Evolutionary conservation across 2,329 filamentous ascomycete species (phyloP), one percentile per base, ranked within the genome.

Genomic region (Penicillium sp.): DNA sequence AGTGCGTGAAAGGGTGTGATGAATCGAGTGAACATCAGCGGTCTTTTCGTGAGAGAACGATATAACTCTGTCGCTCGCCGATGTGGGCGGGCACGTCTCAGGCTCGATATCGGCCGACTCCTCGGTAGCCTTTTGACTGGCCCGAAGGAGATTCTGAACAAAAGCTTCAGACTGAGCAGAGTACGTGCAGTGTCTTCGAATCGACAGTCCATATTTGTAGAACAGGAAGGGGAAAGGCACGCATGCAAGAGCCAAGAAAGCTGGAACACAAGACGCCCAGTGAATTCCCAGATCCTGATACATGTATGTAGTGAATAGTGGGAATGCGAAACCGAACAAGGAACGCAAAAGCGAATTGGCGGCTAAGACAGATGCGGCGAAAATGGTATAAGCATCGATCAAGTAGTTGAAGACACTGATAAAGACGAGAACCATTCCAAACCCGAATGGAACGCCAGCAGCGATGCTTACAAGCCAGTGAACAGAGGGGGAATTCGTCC

Each of bases 401-500:
- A 78, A 64, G 53, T 76, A 77, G 56, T 72, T 76, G 65, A 75
- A 68, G 52, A 72, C 66, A 35, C 69, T 66, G 18, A 77, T 64
- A 65, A 74, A 76, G 18, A 75, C 67, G 18, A 76, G 55, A 4
- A 77, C 69, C 63, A 75, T 70, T 13, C 75, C 75, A 45, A 77
- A 75, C 0, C 74, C 75, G 45, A 77, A 75, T 2, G 73, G 68
- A 6, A 66, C 73, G 26, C 65, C 67, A 4, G 67, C 72, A 9
- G 70, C 67, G 42, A 76, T 67, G 52, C 66, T 66, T 13, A 64
- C 72, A 50, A 75, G 70, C 72, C 72, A 76, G 57, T 75, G 72
- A 32, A 74, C 60, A 2, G 65, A 66, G 53, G 69, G 74, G 51
- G 73, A 78, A 47, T 81, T 79, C 1, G 82, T 83, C 82, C 82